Conservation (phyloP, 768 basidiomycete species). For the Pulveroboletus sp. region DNA sequence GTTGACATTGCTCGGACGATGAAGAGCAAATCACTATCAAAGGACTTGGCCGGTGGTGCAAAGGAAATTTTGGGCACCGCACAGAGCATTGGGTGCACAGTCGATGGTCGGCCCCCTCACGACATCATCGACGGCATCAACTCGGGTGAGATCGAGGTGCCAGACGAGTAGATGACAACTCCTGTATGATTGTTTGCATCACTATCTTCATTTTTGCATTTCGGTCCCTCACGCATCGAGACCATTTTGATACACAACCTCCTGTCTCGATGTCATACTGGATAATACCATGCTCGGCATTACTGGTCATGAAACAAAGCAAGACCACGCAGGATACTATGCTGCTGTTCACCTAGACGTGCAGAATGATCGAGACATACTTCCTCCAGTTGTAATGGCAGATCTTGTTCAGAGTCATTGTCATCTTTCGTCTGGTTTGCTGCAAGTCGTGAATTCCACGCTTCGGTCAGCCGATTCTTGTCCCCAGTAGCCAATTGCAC, state of each 20-base stretch:
- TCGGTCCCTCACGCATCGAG: conserved; percentile 1
- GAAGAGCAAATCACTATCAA: conserved; percentile 91
- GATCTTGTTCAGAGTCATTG: conserved; percentile 10
- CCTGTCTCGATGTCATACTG: too few relatives aligned
- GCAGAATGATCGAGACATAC: neutral
- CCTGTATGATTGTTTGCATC: conserved; percentile 20
- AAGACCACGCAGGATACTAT: too few relatives aligned
- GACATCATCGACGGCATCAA: conserved; percentile 88
- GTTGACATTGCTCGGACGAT: conserved; percentile 95
- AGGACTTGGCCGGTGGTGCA: conserved; percentile 81
- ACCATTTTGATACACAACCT: too few relatives aligned
- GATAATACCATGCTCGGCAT: neutral
- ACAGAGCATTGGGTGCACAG: conserved; percentile 94
- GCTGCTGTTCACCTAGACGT: too few relatives aligned
- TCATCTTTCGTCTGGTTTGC: conserved; percentile 7
- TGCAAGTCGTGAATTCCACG: conserved; percentile 31
- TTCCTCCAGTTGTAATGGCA: conserved; percentile 17
- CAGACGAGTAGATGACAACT: conserved; percentile 63
- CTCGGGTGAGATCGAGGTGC: conserved; percentile 81
- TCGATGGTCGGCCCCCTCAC: conserved; percentile 91
- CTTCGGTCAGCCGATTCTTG: conserved; percentile 34
- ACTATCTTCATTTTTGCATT: conserved; percentile 12
- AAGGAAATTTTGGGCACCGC: conserved; percentile 99
- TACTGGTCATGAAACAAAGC: neutral
- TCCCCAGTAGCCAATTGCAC: conserved; percentile 25